Base-by-base conservation (phyloP, 2,329 filamentous ascomycete genomes). In the Reticulascus tulasneorum region DNA sequence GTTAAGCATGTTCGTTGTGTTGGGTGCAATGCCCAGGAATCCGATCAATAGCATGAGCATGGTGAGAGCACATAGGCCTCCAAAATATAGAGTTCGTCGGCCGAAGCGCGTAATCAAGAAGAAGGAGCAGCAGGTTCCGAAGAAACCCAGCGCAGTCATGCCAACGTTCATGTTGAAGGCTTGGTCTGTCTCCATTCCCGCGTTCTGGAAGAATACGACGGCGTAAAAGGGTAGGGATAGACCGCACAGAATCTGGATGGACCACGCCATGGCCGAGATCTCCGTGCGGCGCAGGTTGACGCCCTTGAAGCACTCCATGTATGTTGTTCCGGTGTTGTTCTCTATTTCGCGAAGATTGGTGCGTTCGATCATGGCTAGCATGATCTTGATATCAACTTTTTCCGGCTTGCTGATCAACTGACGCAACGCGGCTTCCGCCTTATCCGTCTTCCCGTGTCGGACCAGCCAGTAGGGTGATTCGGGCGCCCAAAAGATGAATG, bases 261-360 rank as follows among this genome's bases (percentile, higher is more conserved):
- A 38, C 48, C 66, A 65, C 12, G 55, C 40, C 54, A 65, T 56
- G 46, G 60, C 62, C 17, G 60, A 62, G 35, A 72, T 65, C 48
- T 71, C 63, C 5, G 67, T 69, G 27, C 67, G 63, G 25, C 65
- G 62, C 3, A 61, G 55, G 48, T 75, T 64, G 12, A 60, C 61
- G 18, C 70, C 70, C 9, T 54, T 54, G 60, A 75, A 74, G 40
- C 63, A 67, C 44, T 75, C 69, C 36, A 48, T 45, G 41, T 71
- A 71, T 2, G 46, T 54, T 10, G 58, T 59, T 3, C 68, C 67
- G 1, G 45, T 42, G 1, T 52, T 56, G 41, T 63, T 53, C 37
- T 63, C 52, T 37, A 63, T 58, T 48, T 75, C 71, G 5, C 69
- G 47, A 49, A 69, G 60, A 47, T 68, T 60, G 21, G 67, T 70